phyloP scores from a whole-genome alignment of 2,329 filamentous ascomycete genomes.

The Talaromyces sp. region DNA sequence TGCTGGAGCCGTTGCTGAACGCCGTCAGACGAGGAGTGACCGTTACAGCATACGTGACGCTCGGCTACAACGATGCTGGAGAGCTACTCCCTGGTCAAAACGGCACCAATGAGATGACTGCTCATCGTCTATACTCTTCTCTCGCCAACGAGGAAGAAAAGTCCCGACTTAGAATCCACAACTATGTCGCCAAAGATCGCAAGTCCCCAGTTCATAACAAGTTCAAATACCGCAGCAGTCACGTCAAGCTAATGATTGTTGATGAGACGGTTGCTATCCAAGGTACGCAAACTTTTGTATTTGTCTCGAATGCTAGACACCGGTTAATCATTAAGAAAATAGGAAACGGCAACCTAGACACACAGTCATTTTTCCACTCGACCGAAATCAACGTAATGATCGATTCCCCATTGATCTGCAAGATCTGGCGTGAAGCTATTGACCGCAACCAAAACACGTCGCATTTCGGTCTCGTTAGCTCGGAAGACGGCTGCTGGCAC shows the following conservation, averaged over 20 bases:
- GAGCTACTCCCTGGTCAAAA: slow-evolving; percentile 73
- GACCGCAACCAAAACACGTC: slow-evolving; percentile 65
- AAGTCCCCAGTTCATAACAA: slow-evolving; percentile 62
- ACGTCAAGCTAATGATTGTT: slow-evolving; percentile 73
- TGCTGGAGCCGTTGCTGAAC: slow-evolving; percentile 60
- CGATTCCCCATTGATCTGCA: slow-evolving; percentile 60
- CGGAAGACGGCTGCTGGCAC: slow-evolving; percentile 61
- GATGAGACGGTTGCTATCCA: slow-evolving; percentile 66
- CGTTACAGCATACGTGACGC: slow-evolving; percentile 67
- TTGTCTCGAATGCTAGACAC: background rate
- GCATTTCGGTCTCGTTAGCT: slow-evolving; percentile 52
- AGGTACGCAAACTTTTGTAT: slow-evolving; percentile 32
- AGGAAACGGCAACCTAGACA: slow-evolving; percentile 74
- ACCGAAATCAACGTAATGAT: slow-evolving; percentile 76
- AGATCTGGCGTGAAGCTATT: slow-evolving; percentile 59
- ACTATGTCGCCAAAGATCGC: slow-evolving; percentile 73
- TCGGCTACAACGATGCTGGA: slow-evolving; percentile 75
- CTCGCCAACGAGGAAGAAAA: slow-evolving; percentile 53
- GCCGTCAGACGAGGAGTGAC: slow-evolving; percentile 65
- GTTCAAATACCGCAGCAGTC: slow-evolving; percentile 64
- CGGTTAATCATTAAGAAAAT: background rate
- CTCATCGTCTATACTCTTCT: slow-evolving; percentile 55
- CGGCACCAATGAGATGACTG: slow-evolving; percentile 70
- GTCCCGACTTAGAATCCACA: slow-evolving; percentile 57
- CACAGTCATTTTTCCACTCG: slow-evolving; percentile 73